Base-by-base conservation (phyloP, 2,329 filamentous ascomycete genomes). In the Diplodia scrobiculata region DNA sequence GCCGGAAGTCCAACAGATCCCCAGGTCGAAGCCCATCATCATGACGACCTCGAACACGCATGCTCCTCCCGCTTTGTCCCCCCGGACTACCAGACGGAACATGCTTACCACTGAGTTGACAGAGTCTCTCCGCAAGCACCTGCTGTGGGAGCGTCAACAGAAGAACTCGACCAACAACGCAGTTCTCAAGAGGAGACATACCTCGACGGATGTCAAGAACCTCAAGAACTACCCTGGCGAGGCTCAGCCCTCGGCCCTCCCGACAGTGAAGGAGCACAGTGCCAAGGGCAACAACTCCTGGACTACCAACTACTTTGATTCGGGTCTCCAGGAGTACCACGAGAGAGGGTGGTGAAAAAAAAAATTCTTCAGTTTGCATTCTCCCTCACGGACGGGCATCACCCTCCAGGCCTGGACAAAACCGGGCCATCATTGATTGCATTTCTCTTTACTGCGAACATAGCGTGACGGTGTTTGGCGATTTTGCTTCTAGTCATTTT, bases 21-120 rank as follows among this genome's bases (percentile, higher is more conserved):
- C 90, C 50, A 85, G 89, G 51, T 89, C 91, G 1, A 92, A 94
- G 77, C 92, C 93, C 32, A 97, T 97, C 73, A 86, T 89, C 73
- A 86, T 89, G 74, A 89, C 87, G 14, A 85, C 89, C 21, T 85
- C 85, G n/a, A 88, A 88, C 66, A 81, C 81, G 5, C 87, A 90
- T 70, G 54, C 54, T 14, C 89, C 91, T 65, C 87, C 88, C 32
- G 91, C 92, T 1, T 84, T 97, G 70, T 98, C 95, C 5, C 95
- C 95, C 3, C 87, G 92, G 67, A 97, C 94, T 0, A 97, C 93
- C 0, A 87, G 95, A 62, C 87, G 93, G 68, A 96, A 97, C 78
- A 99, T 99, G 95, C 85, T 99, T 66, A 90, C 91, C 9, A 96
- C 91, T 0, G 95, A 99, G 80, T 83, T 99, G 65, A 97, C 94